These are phyloP conservation scores for Hibiscus mutabilis DNA, from an alignment of 345 rosid species.

Conservation along the genomic window DNA sequence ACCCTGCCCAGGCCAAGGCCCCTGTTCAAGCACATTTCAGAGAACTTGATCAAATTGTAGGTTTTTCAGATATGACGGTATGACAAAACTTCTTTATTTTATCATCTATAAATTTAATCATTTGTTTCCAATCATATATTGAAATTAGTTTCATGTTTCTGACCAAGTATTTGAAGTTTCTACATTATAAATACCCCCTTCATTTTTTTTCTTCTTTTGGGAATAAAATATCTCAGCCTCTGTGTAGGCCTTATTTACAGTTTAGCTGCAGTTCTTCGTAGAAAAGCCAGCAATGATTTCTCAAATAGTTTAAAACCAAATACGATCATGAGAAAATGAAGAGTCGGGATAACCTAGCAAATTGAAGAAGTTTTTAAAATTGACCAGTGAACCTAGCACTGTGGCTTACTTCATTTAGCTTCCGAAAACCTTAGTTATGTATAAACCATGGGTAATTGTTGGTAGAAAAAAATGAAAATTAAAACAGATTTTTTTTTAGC, in stretches of 20 bases:
- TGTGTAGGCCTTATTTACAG: not conserved
- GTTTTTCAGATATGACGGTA: constrained; percentile 84
- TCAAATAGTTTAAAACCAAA: not conserved
- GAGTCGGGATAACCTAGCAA: not conserved
- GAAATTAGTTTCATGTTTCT: not conserved
- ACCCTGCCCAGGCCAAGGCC: constrained; percentile 72
- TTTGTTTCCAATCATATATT: not conserved
- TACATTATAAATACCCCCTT: not conserved
- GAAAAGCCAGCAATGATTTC: not conserved
- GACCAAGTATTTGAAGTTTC: not conserved
- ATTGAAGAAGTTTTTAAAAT: not conserved
- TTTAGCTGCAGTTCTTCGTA: not conserved
- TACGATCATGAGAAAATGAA: not conserved
- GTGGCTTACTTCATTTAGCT: not conserved
- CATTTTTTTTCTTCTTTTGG: not conserved
- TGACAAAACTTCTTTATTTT: not conserved
- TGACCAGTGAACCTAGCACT: not conserved
- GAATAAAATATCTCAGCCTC: not conserved
- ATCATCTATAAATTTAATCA: not conserved
- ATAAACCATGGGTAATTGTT: not conserved
- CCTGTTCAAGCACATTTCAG: constrained; percentile 92
- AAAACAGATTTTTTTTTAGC: not conserved
- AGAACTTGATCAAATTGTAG: constrained; percentile 75
- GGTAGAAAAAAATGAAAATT: not conserved
- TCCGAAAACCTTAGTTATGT: not conserved